phyloP scores from a whole-genome alignment of 192 early-diverging fungal genomes.

The Physocladia obscura region DNA sequence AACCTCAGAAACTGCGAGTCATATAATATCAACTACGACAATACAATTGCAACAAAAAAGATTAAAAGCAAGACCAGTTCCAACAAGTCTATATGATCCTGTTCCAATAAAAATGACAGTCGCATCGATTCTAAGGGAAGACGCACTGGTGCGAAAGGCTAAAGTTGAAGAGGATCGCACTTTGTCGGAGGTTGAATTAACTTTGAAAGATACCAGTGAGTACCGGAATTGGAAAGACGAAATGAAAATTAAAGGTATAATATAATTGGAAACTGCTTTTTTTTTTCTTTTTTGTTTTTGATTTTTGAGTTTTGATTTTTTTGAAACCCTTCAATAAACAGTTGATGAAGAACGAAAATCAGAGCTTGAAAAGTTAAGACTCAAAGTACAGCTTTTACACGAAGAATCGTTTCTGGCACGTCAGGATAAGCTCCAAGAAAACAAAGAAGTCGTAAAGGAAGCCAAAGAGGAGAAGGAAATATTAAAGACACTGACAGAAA shows the following conservation, averaged over 20 bases:
- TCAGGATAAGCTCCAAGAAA: conserved; percentile 43
- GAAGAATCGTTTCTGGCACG: conserved; percentile 51
- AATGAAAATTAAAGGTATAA: conserved; percentile 31
- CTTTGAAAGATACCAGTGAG: conserved; percentile 39
- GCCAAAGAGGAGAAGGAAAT: conserved; percentile 40
- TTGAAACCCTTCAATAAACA: too few species aligned
- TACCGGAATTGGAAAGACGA: conserved; percentile 45
- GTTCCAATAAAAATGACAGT: conserved; percentile 51
- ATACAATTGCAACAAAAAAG: neutral
- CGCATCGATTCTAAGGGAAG: conserved; percentile 53
- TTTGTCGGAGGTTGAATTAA: conserved; percentile 38
- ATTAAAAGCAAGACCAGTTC: conserved; percentile 27
- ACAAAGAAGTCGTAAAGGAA: conserved; percentile 35
- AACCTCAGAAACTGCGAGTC: too few species aligned
- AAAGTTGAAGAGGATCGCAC: conserved; percentile 31
- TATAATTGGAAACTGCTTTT: neutral
- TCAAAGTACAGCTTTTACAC: conserved; percentile 54
- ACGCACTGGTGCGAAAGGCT: conserved; percentile 42
- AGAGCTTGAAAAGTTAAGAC: conserved; percentile 43
- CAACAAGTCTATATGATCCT: conserved; percentile 12
- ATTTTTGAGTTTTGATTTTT: conserved; percentile 13
- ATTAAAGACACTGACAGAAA: conserved; percentile 29
- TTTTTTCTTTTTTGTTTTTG: neutral
- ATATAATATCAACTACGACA: too few species aligned
- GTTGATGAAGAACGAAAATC: conserved; percentile 41